phyloP scores from a whole-genome alignment of 139 green algal species.

The Chlamydomonas schloesseri region DNA sequence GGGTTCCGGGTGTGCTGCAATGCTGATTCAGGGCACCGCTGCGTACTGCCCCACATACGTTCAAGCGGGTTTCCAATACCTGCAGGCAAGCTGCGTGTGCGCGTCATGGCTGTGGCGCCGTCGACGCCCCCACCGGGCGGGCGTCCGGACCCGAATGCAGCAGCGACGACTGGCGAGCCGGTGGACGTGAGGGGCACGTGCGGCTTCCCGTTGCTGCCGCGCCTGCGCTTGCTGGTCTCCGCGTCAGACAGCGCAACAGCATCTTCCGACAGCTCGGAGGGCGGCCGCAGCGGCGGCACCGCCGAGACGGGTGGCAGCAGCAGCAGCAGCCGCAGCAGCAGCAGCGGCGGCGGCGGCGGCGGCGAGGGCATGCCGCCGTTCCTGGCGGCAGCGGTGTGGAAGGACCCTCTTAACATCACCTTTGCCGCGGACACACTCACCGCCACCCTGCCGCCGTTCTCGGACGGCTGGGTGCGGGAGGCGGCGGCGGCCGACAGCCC shows the following conservation, averaged over 20 bases:
- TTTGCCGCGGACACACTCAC: constrained; percentile 30
- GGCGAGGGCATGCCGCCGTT: background rate
- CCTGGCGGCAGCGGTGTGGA: constrained; percentile 50
- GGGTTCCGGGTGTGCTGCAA: too few relatives aligned
- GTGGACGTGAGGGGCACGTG: constrained; percentile 30
- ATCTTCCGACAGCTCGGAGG: too few relatives aligned
- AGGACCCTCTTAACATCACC: constrained; percentile 50
- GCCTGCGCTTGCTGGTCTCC: constrained; percentile 13
- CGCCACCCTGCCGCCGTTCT: constrained; percentile 39
- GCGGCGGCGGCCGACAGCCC: constrained; percentile 34
- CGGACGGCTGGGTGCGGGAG: constrained; percentile 33
- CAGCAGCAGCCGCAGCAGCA: background rate
- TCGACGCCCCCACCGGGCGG: background rate
- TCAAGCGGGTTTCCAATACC: too few relatives aligned
- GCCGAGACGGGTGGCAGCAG: too few relatives aligned
- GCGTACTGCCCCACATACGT: too few relatives aligned
- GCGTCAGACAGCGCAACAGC: background rate
- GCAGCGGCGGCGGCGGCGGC: background rate
- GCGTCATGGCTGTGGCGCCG: background rate
- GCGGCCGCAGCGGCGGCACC: too few relatives aligned
- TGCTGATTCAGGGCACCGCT: too few relatives aligned
- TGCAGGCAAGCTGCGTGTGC: constrained; percentile 20
- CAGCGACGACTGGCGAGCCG: background rate
- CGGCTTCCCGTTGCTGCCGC: constrained; percentile 52
- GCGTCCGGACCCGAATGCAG: too few relatives aligned